Base-by-base conservation (phyloP, 2,329 filamentous ascomycete species). In the Golovinomyces cichoracearum region DNA sequence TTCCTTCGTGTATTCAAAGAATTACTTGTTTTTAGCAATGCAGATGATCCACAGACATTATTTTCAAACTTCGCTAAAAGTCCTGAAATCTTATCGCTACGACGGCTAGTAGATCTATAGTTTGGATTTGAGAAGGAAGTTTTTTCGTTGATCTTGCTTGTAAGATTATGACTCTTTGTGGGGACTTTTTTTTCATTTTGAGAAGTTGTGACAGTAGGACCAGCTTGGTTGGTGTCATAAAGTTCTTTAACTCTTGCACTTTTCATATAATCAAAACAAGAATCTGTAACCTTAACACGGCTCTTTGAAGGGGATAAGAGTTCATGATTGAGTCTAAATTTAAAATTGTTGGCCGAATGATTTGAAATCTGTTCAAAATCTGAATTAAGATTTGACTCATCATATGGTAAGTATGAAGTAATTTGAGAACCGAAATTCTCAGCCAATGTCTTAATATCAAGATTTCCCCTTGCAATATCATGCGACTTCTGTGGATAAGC, bases 31-130 rank as follows among this genome's bases (percentile, higher is more conserved):
- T 38, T 17, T 4, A 10, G 10, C 10, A 19, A 44, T n/a, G 15
- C 13, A 13, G 40, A 17, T 4, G 15, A 35, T 33, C 27, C 26
- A 15, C 41, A 44, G 33, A 50, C 48, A 10, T 45, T 47, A 41
- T 47, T 52, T 27, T 57, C 54, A 38, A 58, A 61, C 44, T 52
- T 59, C 17, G 57, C 58, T 19, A 58, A 55, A 4, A 61, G 50
- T 40, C 56, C 55, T 47, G 54, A 60, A 17, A 61, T 56, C 22
- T 54, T 60, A 7, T 52, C 44, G 22, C 49, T 49, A 26, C 19
- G 12, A 25, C 27, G 44, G 10, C 31, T 33, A 17, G 19, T 19
- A n/a, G 26, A 33, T 21, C n/a, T 46, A 15, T 25, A 19, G 4
- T 21, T 13, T 21, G 15, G 10, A 10, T 17, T 17, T 9, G 17